phyloP scores from a whole-genome alignment of 1,284 basidiomycete genomes.

The Cryptococcus sp. region DNA sequence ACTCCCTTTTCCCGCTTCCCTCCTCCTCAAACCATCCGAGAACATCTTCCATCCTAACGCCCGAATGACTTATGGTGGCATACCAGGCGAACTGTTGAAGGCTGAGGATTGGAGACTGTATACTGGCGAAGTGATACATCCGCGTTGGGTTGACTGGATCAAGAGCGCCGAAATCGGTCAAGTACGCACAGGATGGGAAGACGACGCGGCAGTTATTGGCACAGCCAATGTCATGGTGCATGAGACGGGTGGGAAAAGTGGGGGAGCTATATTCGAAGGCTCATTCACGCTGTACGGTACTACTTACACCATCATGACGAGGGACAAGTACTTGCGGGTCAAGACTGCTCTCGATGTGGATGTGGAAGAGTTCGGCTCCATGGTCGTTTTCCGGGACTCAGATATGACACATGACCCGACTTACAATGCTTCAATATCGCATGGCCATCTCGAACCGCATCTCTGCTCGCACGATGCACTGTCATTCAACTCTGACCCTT shows the following conservation, averaged over 20 bases:
- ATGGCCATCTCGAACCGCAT: conserved; percentile 5
- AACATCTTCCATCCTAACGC: conserved; percentile 75
- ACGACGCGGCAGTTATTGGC: conserved; percentile 57
- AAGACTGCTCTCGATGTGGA: conserved; percentile 60
- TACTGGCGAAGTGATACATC: conserved; percentile 68
- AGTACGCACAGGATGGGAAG: conserved; percentile 19
- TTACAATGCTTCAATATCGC: conserved; percentile 13
- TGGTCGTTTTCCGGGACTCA: conserved; percentile 64
- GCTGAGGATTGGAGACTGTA: conserved; percentile 57
- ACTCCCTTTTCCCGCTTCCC: conserved; percentile 28
- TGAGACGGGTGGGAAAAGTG: conserved; percentile 61
- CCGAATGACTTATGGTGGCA: conserved; percentile 54
- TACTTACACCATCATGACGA: conserved; percentile 72
- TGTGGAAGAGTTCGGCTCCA: conserved; percentile 55
- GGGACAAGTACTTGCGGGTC: conserved; percentile 66
- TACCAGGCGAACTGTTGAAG: conserved; percentile 18
- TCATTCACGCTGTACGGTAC: conserved; percentile 69
- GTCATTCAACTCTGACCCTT: conserved; percentile 65
- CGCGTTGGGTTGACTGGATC: conserved; percentile 53
- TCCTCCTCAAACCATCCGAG: conserved; percentile 70
- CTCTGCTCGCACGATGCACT: conserved; percentile 70
- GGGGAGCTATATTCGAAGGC: conserved; percentile 68
- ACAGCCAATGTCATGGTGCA: conserved; percentile 72
- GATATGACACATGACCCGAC: conserved; percentile 53
- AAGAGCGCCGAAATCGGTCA: conserved; percentile 35